A percentile compares a stretch with the other conserved stretches of the same genome.
These are phyloP conservation scores for Vitellaria paradoxa DNA, from an alignment of 179 eudicot genomes.

Conservation along the genomic window DNA sequence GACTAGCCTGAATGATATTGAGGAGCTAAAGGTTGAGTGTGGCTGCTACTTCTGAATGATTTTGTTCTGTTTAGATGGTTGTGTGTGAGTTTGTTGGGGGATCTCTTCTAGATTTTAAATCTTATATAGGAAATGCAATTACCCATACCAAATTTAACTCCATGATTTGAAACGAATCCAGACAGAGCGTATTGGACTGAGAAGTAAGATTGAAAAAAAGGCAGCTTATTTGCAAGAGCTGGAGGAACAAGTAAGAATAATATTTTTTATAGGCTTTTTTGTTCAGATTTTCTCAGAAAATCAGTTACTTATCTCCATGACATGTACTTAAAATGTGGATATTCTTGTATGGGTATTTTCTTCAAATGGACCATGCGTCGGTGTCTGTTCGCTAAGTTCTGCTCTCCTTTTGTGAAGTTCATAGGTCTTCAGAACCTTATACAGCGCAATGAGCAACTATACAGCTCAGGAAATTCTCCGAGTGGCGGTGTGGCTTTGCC, in stretches of 20 bases:
- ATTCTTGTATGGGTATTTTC: neutral
- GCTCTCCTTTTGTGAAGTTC: conserved; percentile 31
- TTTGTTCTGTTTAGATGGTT: neutral
- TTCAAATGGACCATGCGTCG: neutral
- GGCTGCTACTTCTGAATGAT: neutral
- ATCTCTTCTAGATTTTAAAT: neutral
- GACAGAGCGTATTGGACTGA: conserved; percentile 60
- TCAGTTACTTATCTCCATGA: neutral
- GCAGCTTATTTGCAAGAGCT: conserved; percentile 79
- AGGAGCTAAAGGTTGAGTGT: conserved; percentile 65
- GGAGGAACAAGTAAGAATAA: conserved; percentile 70
- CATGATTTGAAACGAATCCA: conserved; percentile 25
- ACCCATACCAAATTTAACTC: neutral
- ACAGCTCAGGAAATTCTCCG: conserved; percentile 68
- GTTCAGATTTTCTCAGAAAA: neutral
- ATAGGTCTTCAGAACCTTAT: conserved; percentile 73
- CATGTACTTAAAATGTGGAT: neutral
- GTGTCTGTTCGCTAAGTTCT: conserved; percentile 7
- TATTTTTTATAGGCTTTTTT: neutral
- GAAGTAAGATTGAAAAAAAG: conserved; percentile 67
- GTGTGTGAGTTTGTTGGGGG: neutral
- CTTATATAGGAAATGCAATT: neutral
- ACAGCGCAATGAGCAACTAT: conserved; percentile 66
- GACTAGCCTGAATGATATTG: conserved; percentile 68
- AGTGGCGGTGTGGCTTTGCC: conserved; percentile 92